Base-by-base conservation (phyloP, 805 yeast species). In the Tetrapisispora pingtungensis region DNA sequence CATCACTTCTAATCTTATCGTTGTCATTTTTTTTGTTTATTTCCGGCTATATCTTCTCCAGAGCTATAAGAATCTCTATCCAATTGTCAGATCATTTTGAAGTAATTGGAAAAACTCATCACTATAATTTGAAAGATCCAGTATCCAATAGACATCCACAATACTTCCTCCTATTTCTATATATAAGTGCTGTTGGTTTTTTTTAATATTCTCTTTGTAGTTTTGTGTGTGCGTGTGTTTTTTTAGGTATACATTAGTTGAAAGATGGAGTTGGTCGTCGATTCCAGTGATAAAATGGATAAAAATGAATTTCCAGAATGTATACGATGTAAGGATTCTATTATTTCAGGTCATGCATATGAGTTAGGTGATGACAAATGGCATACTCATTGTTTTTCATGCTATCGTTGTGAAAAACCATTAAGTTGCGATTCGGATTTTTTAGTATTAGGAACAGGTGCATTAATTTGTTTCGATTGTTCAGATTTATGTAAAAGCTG, bases 281-380 rank as follows among this genome's bases (percentile, higher is more conserved):
- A 34, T 12, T 12, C 7, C 22, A 15, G 7, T 10, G 3, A 13
- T 7, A 12, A 20, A 4, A 14, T 14, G 14, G 27, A 20, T 19
- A 18, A 34, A 20, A 19, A 13, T 14, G 13, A 13, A 6, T 19
- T 45, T 33, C 68, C 68, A 18, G 48, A 48, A 4, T 70, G 74
- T 58, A 64, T 68, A 42, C 55, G 71, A 43, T 75, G 80, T 51
- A 56, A 67, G 33, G 58, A 72, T 46, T 68, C 81, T 24, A 84
- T 90, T 40, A 75, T 75, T 17, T 95, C 86, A 56, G 96, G 96
- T 28, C 94, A 89, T 51, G 97, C 97, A 3, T 93, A 87, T 60
- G 97, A 90, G 61, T 70, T 90, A 41, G 96, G 96, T 20, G 94
- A 84, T 24, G 90, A 87, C 59, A 77, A 96, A 51, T 93, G 98